Percentiles rank a stretch among this genome's conserved stretches.
Conservation (phyloP, 805 yeast genomes). For the Pichia californica region DNA sequence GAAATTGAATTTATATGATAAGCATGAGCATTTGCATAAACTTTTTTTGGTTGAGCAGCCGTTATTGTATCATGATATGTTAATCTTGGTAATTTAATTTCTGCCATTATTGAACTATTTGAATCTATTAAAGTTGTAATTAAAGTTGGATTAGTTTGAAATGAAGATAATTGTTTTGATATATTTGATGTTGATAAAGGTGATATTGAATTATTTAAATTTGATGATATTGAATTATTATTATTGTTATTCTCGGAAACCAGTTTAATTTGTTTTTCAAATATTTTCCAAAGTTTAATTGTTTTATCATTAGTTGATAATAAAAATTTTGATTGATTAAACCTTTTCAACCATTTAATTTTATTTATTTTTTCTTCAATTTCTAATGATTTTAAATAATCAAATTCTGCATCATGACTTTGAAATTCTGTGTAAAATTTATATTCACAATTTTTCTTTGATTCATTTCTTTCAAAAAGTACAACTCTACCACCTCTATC, state of each 20-base stretch:
- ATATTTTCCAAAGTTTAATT: slow-evolving; percentile 95
- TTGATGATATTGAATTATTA: slow-evolving; percentile 30
- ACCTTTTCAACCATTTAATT: slow-evolving; percentile 90
- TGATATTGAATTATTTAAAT: too few species aligned
- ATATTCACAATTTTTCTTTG: slow-evolving; percentile 81
- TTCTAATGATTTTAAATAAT: slow-evolving; percentile 89
- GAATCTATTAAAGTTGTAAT: slow-evolving; percentile 6
- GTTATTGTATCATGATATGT: slow-evolving; percentile 93
- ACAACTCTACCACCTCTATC: slow-evolving; percentile 99
- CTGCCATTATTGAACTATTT: slow-evolving; percentile 20
- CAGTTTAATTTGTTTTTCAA: slow-evolving; percentile 84
- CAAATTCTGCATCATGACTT: slow-evolving; percentile 97
- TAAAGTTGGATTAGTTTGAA: slow-evolving; percentile 22
- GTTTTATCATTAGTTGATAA: slow-evolving; percentile 95
- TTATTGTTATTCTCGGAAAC: slow-evolving; percentile 87
- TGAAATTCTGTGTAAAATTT: slow-evolving; percentile 95
- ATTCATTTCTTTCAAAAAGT: slow-evolving; percentile 80
- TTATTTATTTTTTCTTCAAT: slow-evolving; percentile 98
- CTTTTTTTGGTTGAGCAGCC: slow-evolving; percentile 88
- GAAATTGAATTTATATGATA: slow-evolving; percentile 96
- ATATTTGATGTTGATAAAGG: slow-evolving; percentile 12
- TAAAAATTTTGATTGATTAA: slow-evolving; percentile 84
- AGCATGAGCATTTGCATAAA: slow-evolving; percentile 94
- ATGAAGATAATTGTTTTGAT: slow-evolving; percentile 22
- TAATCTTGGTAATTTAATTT: slow-evolving; percentile 74